Conservation (phyloP, 1,284 basidiomycete species). For the Trichosporon sp. region DNA sequence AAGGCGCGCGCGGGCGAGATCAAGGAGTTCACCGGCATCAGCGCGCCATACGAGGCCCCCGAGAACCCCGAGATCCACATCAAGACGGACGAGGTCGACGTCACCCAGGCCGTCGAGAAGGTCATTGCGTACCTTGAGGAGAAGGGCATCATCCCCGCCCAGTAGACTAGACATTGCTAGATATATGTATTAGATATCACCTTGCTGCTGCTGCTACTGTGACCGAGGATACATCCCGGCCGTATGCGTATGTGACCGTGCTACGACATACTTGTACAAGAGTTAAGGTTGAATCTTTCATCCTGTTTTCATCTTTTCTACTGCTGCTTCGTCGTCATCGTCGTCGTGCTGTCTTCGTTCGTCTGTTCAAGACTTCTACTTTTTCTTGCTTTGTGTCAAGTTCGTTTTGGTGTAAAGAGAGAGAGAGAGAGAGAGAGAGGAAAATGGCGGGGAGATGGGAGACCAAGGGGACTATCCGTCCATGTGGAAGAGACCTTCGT, state of each 20-base stretch:
- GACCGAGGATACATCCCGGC: neutral
- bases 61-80: conserved; percentile 87
- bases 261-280: conserved; percentile 13
- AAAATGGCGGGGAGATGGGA: neutral
- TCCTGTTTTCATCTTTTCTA: conserved; percentile 12
- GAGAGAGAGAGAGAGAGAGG: neutral
- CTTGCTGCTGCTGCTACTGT: neutral
- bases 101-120: conserved; percentile 75
- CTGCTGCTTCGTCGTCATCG: neutral
- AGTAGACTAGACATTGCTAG: conserved; percentile 1
- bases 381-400: conserved; percentile 12
- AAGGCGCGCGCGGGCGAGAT: conserved; percentile 95
- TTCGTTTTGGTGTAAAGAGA: neutral
- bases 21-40: conserved; percentile 84
- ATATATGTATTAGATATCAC: no score
- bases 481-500: conserved; percentile 37
- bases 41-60: conserved; percentile 94
- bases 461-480: conserved; percentile 25
- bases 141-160: conserved; percentile 56
- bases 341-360: neutral
- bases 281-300: neutral
- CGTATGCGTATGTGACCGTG: conserved; percentile 10
- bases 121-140: conserved; percentile 80
- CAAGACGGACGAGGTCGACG: conserved; percentile 77
- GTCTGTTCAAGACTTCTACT: conserved; percentile 1